Evolutionary conservation across 2,329 filamentous ascomycete genomes (phyloP).

Genomic region (Hypomyces perniciosus): DNA sequence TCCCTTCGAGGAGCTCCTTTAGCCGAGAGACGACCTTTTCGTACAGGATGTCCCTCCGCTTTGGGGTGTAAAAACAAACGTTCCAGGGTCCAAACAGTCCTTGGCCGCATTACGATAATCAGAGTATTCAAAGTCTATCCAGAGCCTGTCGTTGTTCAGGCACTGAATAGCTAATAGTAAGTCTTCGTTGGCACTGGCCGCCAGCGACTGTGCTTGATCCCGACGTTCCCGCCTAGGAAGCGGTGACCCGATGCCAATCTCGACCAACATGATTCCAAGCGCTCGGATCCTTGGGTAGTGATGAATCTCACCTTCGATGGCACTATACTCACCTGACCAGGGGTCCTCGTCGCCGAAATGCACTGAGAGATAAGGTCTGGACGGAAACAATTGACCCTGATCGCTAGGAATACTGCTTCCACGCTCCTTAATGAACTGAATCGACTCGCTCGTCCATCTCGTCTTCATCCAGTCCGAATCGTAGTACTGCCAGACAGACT

Average conservation of each 20-base stretch:
- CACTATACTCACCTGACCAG: neutral
- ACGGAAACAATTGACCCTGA: neutral
- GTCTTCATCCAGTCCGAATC: conserved; percentile 13
- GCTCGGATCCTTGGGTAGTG: neutral
- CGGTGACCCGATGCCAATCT: neutral
- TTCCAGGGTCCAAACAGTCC: neutral
- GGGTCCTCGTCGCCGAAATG: neutral
- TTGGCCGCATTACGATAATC: neutral
- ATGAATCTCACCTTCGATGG: neutral
- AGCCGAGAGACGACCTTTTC: neutral
- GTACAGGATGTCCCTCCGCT: neutral
- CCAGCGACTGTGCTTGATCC: neutral
- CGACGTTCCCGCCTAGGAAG: neutral
- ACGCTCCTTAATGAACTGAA: conserved; percentile 1
- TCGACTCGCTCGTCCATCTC: conserved; percentile 11
- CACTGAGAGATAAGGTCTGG: neutral
- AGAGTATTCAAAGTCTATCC: neutral
- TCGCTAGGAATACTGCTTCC: neutral
- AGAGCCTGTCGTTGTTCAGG: neutral
- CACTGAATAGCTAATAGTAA: neutral
- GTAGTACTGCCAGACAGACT: conserved; percentile 14
- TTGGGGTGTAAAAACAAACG: neutral
- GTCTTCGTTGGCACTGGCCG: neutral
- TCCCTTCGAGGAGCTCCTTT: neutral
- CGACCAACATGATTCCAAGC: neutral